Base-by-base conservation (phyloP, 1,139 yeast genomes). In the Candida sp. region DNA sequence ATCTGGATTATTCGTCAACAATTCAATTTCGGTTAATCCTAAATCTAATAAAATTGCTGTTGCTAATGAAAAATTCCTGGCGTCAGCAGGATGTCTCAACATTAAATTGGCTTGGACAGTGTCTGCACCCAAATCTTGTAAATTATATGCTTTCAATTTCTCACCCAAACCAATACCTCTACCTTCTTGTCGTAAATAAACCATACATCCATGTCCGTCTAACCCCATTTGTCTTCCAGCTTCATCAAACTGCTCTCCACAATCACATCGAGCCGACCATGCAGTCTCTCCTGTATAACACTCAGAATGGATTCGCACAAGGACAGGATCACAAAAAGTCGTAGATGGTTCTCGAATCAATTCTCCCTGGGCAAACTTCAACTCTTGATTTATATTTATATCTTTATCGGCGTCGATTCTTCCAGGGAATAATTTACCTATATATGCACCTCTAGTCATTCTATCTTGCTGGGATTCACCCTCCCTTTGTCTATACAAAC, bases 231-330 rank as follows among this genome's bases (percentile, higher is more conserved):
- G 68, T 49, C 95, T 77, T 6, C 98, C 99, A 1, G 99, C 98
- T 64, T 95, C 97, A 64, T 93, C 97, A 55, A 95, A 87, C 70
- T 95, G 99, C 64, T 95, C 99, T 11, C 99, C 99, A 66, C 99
- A 95, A 65, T 95, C 99, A 64, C 99, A 95, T 43, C 99, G 78
- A 2, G 99, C 98, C 47, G 95, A 83, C 97, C 99, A 95, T 9
- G 98, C 98, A 1, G 97, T 93, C 62, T 95, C 99, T 5, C 99
- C 99, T 0, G 99, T 95, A 67, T 93, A 95, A 64, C 99, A 95
- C 61, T 95, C 99, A 5, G 96, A 87, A 61, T 95, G 99, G 52
- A 95, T 90, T 49, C 99, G 77, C 11, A 71, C 75, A 43, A 72
- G 52, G 7, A 51, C 85, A 81, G 62, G 89, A 57, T 50, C 87